Percentiles rank a stretch among this genome's conserved stretches.
Evolutionary conservation across 495 filamentous ascomycete species (phyloP).

Genomic region (Clohesyomyces aquaticus): DNA sequence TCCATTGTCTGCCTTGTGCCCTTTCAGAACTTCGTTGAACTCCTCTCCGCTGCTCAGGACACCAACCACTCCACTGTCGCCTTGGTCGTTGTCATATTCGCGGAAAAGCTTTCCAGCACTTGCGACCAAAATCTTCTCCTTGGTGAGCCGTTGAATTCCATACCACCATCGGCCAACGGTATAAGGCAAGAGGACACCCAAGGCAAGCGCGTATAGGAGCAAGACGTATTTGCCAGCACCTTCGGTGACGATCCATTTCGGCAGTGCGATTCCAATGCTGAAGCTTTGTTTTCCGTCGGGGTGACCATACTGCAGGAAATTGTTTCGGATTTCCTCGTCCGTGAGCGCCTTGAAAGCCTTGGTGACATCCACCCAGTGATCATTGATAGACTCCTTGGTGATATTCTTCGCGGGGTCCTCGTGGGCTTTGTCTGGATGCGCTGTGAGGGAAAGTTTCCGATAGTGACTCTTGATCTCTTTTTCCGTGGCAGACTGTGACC

Average conservation of each 20-base stretch:
- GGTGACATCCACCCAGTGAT: slow-evolving; percentile 87
- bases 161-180: slow-evolving; percentile 98
- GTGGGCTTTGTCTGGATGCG: slow-evolving; percentile 89
- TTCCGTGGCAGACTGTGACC: slow-evolving; percentile 72
- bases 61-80: slow-evolving; percentile 75
- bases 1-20: slow-evolving; percentile 72
- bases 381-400: slow-evolving; percentile 81
- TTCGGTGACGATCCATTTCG: slow-evolving; percentile 88
- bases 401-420: slow-evolving; percentile 84
- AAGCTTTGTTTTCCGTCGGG: slow-evolving; percentile 97
- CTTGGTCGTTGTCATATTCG: slow-evolving; percentile 82
- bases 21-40: slow-evolving; percentile 71
- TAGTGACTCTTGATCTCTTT: slow-evolving; percentile 89
- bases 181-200: slow-evolving; percentile 90
- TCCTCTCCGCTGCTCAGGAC: slow-evolving; percentile 84
- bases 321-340: slow-evolving; percentile 95
- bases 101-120: slow-evolving; percentile 92
- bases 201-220: slow-evolving; percentile 79
- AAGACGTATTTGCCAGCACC: slow-evolving; percentile 96
- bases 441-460: slow-evolving; percentile 79
- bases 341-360: slow-evolving; percentile 98
- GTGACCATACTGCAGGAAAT: slow-evolving; percentile 93
- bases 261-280: slow-evolving; percentile 96
- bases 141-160: slow-evolving; percentile 86
- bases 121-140: slow-evolving; percentile 86